Conservation (phyloP, 345 rosid species). For the Aquilaria malaccensis region DNA sequence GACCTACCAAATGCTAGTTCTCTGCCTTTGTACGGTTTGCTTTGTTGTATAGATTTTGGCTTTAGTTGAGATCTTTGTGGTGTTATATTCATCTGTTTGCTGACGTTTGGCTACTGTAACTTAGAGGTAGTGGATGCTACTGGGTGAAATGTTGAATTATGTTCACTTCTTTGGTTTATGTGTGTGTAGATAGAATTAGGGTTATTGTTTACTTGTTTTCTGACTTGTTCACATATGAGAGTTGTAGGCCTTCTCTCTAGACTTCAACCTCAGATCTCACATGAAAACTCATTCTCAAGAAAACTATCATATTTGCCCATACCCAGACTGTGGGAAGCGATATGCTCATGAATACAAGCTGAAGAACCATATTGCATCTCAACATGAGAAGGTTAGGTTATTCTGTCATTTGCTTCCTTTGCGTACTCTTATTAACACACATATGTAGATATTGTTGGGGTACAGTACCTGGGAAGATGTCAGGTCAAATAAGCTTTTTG, state of each 20-base stretch:
- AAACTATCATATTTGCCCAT: constrained; percentile 93
- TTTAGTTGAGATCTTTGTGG: too few species aligned
- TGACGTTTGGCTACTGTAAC: too few species aligned
- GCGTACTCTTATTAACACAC: background rate
- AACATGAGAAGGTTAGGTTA: constrained; percentile 72
- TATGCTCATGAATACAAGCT: constrained; percentile 98
- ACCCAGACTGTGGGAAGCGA: constrained; percentile 90
- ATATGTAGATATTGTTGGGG: too few species aligned
- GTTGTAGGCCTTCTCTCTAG: constrained; percentile 93
- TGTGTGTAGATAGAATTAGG: background rate
- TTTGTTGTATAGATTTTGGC: too few species aligned
- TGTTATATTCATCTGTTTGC: too few species aligned
- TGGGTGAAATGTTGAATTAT: background rate
- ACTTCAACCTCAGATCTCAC: constrained; percentile 94
- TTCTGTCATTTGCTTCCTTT: constrained; percentile 2
- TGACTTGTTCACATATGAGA: constrained; percentile 12
- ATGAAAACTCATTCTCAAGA: constrained; percentile 99
- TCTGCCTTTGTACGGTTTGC: too few species aligned
- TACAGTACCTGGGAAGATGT: background rate
- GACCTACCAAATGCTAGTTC: background rate
- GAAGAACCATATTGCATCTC: constrained; percentile 73
- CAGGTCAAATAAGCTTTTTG: background rate
- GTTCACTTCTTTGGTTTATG: constrained; percentile 5
- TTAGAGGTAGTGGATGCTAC: too few species aligned
- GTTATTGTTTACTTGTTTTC: background rate